Base-by-base conservation (phyloP, 345 rosid species). In the Clausena lansium region DNA sequence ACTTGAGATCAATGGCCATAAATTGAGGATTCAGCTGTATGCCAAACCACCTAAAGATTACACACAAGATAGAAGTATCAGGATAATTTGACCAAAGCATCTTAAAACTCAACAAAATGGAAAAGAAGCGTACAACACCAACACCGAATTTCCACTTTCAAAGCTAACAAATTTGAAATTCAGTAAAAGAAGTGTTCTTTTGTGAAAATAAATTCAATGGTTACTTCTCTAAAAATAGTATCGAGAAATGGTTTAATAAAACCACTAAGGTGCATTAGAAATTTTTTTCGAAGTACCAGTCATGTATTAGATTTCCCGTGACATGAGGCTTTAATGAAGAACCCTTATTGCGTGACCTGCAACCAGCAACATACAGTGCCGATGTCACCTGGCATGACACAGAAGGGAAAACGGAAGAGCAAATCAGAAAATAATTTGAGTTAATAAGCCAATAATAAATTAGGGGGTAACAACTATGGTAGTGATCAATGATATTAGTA, bases 1-100 rank as follows among this genome's bases (percentile, higher is more conserved):
- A 93, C 99, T 95, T 93, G 84, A 95, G 97, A 85, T 93, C 98
- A 35, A 93, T 87, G 74, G 88, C 89, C 87, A 92, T 45, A 84
- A 92, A 92, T 74, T 82, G 90, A 81, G 98, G 98, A 88, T 95
- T 95, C 62, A 93, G 90, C 81, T 93, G 97, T 83, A 89, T 72
- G 63, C 95, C 99, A 76, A 92, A 95, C 99, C 98, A 95, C 99
- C 99, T 86, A 84, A 59, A 63, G 76, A 82, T 78, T 28, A 83
- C 25, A 80, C 47, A 74, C 79, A 73, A 66, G 60, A 70, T 22
- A 50, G 52, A 45, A 71, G 67, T 13, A 57, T 58, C 67, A 59
- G 32, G 14, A 62, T 76, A 60, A 77, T 4, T 66, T 9, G 72
- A n/a, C 57, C 76, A 39, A 75, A 78, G 8, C 67, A 36, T 17